Evolutionary conservation across 352 stramenopile genomes (phyloP).

Genomic region (Phytophthora pini): DNA sequence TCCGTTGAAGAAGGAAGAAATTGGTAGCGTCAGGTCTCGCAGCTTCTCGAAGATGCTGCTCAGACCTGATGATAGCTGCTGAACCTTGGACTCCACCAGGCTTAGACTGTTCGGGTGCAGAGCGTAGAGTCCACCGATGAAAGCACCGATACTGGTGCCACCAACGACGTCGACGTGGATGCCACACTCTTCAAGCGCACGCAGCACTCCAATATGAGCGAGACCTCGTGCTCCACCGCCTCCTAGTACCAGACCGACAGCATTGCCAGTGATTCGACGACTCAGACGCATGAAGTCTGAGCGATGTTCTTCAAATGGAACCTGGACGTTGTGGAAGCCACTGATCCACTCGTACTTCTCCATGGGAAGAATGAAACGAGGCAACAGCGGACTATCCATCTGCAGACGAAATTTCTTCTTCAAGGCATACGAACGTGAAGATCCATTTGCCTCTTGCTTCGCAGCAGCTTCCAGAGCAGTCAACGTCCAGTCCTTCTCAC

Average conservation of each 20-base stretch:
- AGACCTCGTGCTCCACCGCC: conserved; percentile 93
- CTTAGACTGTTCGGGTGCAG: conserved; percentile 75
- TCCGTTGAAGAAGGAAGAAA: conserved; percentile 91
- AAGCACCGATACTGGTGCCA: conserved; percentile 91
- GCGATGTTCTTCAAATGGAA: conserved; percentile 75
- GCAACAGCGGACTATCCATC: conserved; percentile 65
- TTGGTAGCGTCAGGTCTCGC: conserved; percentile 87
- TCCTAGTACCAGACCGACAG: conserved; percentile 94
- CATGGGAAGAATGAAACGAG: conserved; percentile 76
- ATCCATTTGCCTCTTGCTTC: conserved; percentile 50
- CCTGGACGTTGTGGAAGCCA: conserved; percentile 87
- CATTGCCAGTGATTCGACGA: conserved; percentile 91
- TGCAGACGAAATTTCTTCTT: conserved; percentile 68
- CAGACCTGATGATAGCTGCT: conserved; percentile 61
- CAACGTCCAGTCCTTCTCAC: conserved; percentile 79
- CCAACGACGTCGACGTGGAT: conserved; percentile 95
- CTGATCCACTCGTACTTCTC: conserved; percentile 90
- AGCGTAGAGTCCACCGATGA: conserved; percentile 85
- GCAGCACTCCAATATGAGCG: conserved; percentile 94
- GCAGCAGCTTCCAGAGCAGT: conserved; percentile 57
- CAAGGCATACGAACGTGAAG: conserved; percentile 56
- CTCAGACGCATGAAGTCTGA: conserved; percentile 87
- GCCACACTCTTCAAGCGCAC: conserved; percentile 91
- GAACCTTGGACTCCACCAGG: conserved; percentile 64
- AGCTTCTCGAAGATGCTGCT: conserved; percentile 83